Base-by-base conservation (phyloP, 2,329 filamentous ascomycete species). In the Trichothecium sympodiale region DNA sequence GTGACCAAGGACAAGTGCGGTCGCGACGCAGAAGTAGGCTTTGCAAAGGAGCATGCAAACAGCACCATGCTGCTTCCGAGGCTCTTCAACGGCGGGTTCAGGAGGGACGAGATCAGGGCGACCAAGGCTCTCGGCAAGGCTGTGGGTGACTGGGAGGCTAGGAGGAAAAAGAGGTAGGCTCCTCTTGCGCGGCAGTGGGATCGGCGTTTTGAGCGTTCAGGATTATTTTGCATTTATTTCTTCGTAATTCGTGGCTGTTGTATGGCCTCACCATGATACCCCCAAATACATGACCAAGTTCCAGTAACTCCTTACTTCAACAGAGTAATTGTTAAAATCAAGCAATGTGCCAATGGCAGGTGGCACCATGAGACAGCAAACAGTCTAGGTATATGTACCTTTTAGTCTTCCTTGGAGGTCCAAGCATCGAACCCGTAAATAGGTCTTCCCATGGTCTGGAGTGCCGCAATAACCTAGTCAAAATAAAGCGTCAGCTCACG, bases 1-100 rank as follows among this genome's bases (percentile, higher is more conserved):
- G 55, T 80, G 37, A 80, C 81, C 40, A 71, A 72, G 46, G 76
- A 78, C 55, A 73, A 71, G 49, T 80, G 80, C 39, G 83, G 83
- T 29, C 72, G 72, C 39, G 77, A 75, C 25, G 74, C 73, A 3
- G 67, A 76, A 39, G 64, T 88, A 35, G 74, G 78, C 3, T 93
- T 94, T 54, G 83, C 81, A 6, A 62, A 68, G 35, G 75, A 83
- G 44, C 86, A 94, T 63, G 85, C 83, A 31, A 86, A 89, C 69
- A 76, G 77, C 43, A 59, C 60, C 40, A 69, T 72, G 53, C 53
- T 85, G 3, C 55, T 86, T 35, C 77, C 78, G 12, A 60, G 62
- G 39, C 55, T 75, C 18, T 83, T 83, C 49, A 80, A 82, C 50
- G 60, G 62, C 2, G 56, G 58, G 0, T 77, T 86, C 50, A 63